A percentile compares a stretch with the other conserved stretches of the same genome.
phyloP scores from a whole-genome alignment of 192 early-diverging fungal genomes.

The Kickxella alabastrina region DNA sequence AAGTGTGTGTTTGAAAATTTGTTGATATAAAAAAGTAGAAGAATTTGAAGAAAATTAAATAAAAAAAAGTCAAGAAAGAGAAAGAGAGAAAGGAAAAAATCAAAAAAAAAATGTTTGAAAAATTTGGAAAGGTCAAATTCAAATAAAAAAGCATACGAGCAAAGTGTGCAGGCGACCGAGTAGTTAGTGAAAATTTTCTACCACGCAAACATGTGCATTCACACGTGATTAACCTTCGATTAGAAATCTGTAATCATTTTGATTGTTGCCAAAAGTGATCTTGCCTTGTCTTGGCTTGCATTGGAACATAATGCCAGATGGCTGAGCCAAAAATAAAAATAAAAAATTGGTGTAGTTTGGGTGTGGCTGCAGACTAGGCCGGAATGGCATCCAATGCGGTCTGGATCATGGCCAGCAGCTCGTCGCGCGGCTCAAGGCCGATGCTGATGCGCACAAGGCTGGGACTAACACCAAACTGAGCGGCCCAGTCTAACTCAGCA shows the following conservation, averaged over 20 bases:
- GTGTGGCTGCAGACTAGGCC: too few species aligned
- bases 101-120: neutral
- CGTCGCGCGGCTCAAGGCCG: constrained; percentile 74
- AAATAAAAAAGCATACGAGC: too few species aligned
- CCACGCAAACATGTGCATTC: too few species aligned
- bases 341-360: neutral
- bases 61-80: neutral
- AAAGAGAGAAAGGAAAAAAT: neutral
- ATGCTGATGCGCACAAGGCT: constrained; percentile 84
- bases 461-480: constrained; percentile 67
- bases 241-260: too few species aligned
- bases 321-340: neutral
- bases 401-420: constrained; percentile 68
- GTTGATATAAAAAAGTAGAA: neutral
- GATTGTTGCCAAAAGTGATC: too few species aligned
- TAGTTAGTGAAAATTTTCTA: too few species aligned
- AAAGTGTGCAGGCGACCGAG: too few species aligned
- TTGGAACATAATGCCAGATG: too few species aligned
- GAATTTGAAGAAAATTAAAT: neutral
- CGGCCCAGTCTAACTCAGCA: constrained; percentile 91
- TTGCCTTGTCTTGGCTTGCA: too few species aligned
- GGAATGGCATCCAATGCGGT: constrained; percentile 65
- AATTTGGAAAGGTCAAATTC: neutral
- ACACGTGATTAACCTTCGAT: too few species aligned
- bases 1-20: neutral